Base-by-base conservation (phyloP, 208 protist genomes). In the Crithidia brevicula region DNA sequence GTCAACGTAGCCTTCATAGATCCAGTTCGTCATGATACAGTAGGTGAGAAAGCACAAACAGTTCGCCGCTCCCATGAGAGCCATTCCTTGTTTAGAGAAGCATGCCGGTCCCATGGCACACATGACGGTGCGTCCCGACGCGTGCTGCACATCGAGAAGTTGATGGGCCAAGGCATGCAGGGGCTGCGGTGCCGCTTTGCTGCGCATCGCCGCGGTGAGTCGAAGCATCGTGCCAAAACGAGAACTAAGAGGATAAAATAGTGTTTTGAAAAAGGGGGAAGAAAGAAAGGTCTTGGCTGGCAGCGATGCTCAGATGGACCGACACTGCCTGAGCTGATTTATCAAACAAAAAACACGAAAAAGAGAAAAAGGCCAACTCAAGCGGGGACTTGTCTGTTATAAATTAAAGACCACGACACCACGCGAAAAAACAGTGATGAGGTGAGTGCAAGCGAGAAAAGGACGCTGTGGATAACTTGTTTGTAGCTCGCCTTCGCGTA, bases 1-100 rank as follows among this genome's bases (percentile, higher is more conserved):
- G 56, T 94, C 88, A 6, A 91, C 82, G 57, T 94, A 89, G 28
- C 83, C 85, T 40, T 88, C 73, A 51, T 91, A 91, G 22, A 94
- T 78, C 88, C 85, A 94, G 62, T 91, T 88, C 0, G 73, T 72
- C 77, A 94, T 94, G n/a, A 94, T 84, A 25, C 70, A 73, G 60
- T 94, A 94, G 5, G 85, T 94, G 8, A 73, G 46, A 30, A 87
- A 38, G 51, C 79, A 91, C 56, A 94, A 45, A 0, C 66, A 33
- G 42, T 81, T 81, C 1, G 83, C 79, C 3, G 68, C 36, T 7
- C 28, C 53, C 10, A 88, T 72, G 20, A 83, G 23, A 18, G 56
- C 16, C 15, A 47, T 58, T 33, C 70, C 74, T 70, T 64, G 25
- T 3, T 31, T 57, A 5, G 72, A 53, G 45, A 56, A 65, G 16